Conservation (phyloP, 2,329 filamentous ascomycete genomes). For the Grosmannia clavigera region DNA sequence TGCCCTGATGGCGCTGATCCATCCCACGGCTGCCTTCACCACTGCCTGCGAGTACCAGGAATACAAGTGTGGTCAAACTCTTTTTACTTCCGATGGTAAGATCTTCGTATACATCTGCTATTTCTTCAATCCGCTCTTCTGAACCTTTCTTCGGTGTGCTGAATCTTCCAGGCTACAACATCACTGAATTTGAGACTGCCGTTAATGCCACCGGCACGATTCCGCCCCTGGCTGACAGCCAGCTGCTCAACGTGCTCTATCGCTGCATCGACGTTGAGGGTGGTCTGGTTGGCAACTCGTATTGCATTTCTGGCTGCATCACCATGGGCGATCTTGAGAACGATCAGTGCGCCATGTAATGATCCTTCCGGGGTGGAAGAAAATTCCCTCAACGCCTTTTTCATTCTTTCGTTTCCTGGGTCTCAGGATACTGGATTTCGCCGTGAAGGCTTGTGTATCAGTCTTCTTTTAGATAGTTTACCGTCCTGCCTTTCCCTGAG, state of each 20-base stretch:
- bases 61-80: neutral
- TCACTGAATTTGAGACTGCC: conserved; percentile 6
- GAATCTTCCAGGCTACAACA: conserved; percentile 6
- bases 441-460: neutral
- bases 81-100: neutral
- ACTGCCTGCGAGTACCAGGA: neutral
- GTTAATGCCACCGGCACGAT: conserved; percentile 9
- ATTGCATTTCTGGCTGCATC: conserved; percentile 11
- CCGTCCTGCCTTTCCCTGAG: neutral
- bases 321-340: conserved; percentile 4
- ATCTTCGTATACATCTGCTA: neutral
- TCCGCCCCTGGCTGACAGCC: conserved; percentile 6
- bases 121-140: neutral
- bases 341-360: conserved; percentile 10
- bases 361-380: neutral
- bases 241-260: conserved; percentile 10
- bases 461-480: neutral
- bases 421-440: neutral
- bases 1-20: neutral
- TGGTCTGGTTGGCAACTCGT: conserved; percentile 9
- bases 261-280: conserved; percentile 9
- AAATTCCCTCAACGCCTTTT: neutral
- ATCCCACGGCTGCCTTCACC: neutral
- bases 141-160: neutral
- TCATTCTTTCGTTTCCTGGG: neutral